A percentile compares a stretch with the other conserved stretches of the same genome.
phyloP scores from a whole-genome alignment of 1,139 yeast species.

The Diutina siamensis region DNA sequence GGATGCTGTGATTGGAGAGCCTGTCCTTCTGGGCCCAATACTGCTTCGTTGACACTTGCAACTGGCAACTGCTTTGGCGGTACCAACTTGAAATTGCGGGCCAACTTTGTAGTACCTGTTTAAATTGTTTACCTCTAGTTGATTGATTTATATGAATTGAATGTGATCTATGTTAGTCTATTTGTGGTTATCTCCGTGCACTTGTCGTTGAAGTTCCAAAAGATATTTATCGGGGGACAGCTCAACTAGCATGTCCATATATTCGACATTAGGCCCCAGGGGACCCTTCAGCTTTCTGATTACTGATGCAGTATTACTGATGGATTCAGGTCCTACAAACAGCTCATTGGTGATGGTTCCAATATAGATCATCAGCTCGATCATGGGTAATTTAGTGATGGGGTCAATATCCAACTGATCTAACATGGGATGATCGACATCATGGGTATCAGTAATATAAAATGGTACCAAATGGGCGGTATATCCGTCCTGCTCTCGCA shows the following conservation, averaged over 20 bases:
- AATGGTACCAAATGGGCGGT: slow-evolving; percentile 61
- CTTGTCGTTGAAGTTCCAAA: not conserved
- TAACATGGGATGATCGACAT: not conserved
- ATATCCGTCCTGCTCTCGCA: slow-evolving; percentile 85
- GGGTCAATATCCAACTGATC: slow-evolving; percentile 12
- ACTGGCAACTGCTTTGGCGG: too few species aligned
- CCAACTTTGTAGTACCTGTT: too few species aligned
- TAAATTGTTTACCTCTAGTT: too few species aligned
- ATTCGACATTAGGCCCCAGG: slow-evolving; percentile 40
- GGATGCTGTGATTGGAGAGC: too few species aligned
- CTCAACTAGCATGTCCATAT: not conserved
- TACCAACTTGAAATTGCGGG: too few species aligned
- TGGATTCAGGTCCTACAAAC: slow-evolving; percentile 70
- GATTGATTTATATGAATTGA: too few species aligned
- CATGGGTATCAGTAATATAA: slow-evolving; percentile 18
- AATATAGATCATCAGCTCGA: slow-evolving; percentile 65
- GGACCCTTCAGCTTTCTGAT: slow-evolving; percentile 58
- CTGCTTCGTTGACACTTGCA: too few species aligned
- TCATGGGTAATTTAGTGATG: slow-evolving; percentile 11
- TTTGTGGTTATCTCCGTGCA: too few species aligned
- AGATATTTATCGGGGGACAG: not conserved
- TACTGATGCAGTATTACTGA: slow-evolving; percentile 44
- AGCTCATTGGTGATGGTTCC: slow-evolving; percentile 76
- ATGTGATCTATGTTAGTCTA: too few species aligned
- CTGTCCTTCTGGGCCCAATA: too few species aligned